Conservation (phyloP, 306 rosid species). For the Sophora flavescens region DNA sequence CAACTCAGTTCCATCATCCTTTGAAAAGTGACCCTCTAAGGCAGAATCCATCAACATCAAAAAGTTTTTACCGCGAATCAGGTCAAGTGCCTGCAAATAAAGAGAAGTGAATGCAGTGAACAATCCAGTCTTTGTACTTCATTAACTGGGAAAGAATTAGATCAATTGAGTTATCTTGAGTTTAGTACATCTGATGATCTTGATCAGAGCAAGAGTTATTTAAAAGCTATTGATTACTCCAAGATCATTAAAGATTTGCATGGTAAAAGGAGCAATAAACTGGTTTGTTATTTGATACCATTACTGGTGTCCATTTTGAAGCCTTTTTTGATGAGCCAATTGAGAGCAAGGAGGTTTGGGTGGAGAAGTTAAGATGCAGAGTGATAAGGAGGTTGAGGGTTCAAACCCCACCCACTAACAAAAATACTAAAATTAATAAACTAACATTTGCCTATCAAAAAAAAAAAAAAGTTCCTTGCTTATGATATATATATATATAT, state of each 20-base stretch:
- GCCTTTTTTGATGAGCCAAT: not conserved
- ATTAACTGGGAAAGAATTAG: not conserved
- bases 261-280: not conserved
- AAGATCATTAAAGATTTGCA: not conserved
- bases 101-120: conserved; percentile 5
- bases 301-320: not conserved
- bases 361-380: too few species aligned
- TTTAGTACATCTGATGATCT: too few species aligned
- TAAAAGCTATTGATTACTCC: not conserved
- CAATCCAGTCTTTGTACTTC: conserved; percentile 3
- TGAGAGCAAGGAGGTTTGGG: not conserved
- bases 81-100: conserved; percentile 80
- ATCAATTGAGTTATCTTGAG: not conserved
- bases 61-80: conserved; percentile 92
- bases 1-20: conserved; percentile 96
- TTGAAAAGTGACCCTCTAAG: conserved; percentile 90
- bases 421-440: too few species aligned
- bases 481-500: not conserved
- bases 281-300: not conserved
- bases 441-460: too few species aligned
- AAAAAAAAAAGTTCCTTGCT: not conserved
- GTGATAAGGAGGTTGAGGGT: too few species aligned
- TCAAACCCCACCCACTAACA: too few species aligned
- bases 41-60: conserved; percentile 97
- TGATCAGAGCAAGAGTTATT: too few species aligned